Evolutionary conservation across 306 rosid genomes (phyloP).

Genomic region (Hippophae gyantsensis): DNA sequence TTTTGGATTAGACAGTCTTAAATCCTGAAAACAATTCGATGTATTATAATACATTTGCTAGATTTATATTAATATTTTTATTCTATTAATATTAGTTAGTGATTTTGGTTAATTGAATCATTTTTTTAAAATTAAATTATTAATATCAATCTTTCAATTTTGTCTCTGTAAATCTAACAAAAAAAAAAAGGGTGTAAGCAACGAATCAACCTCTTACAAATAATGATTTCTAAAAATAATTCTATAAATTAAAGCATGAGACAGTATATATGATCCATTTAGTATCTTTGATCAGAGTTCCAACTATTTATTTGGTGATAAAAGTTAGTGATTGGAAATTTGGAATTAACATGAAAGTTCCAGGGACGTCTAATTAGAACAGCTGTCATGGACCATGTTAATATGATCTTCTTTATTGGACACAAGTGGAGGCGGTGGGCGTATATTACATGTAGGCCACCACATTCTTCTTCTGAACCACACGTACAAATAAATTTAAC

Average conservation of each 20-base stretch:
- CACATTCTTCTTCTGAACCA: too few species aligned
- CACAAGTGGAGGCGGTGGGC: too few species aligned
- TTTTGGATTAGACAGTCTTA: constrained; percentile 14
- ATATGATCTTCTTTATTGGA: too few species aligned
- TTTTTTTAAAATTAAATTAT: too few species aligned
- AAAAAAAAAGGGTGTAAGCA: neutral
- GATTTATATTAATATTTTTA: constrained; percentile 5
- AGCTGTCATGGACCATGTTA: constrained; percentile 1
- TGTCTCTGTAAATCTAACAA: neutral
- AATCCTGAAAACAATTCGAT: constrained; percentile 20
- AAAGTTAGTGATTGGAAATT: constrained; percentile 10
- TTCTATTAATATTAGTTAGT: too few species aligned
- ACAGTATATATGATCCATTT: constrained; percentile 17
- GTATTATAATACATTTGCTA: constrained; percentile 3
- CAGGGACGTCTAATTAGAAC: constrained; percentile 4
- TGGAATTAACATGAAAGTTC: constrained; percentile 23
- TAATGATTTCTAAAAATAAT: neutral
- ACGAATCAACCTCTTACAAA: too few species aligned
- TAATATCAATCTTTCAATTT: too few species aligned
- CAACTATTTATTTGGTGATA: neutral
- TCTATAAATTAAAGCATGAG: neutral
- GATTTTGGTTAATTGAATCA: too few species aligned
- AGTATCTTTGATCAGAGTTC: constrained; percentile 15
- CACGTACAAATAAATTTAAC: too few species aligned
- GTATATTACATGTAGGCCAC: too few species aligned